Evolutionary conservation across 805 yeast species (phyloP).

Genomic region (Starmerella asiatica): DNA sequence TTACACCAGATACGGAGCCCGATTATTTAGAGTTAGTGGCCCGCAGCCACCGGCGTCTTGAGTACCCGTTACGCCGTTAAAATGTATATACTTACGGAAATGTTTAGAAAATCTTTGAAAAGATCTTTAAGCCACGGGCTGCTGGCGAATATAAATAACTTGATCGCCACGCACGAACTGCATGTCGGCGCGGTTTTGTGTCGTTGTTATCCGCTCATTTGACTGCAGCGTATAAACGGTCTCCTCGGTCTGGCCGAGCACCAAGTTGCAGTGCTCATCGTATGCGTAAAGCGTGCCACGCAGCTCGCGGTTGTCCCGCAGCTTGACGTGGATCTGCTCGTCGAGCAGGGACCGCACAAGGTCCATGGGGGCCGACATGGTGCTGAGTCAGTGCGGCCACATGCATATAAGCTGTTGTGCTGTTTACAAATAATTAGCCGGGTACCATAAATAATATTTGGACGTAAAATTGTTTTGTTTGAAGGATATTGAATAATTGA

Average conservation of each 20-base stretch:
- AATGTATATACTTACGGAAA: no score
- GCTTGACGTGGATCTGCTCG: constrained; percentile 72
- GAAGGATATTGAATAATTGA: no score
- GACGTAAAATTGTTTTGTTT: no score
- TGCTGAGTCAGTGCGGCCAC: not conserved
- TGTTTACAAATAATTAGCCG: no score
- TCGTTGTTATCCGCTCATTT: constrained; percentile 33
- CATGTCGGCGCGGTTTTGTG: constrained; percentile 59
- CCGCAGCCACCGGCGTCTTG: constrained; percentile 54
- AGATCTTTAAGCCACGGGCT: not conserved
- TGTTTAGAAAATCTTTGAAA: not conserved
- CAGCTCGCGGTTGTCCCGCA: constrained; percentile 88
- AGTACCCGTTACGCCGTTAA: constrained; percentile 40
- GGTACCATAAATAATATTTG: no score
- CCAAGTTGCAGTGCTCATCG: constrained; percentile 94
- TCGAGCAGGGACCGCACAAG: constrained; percentile 74
- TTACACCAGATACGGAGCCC: constrained; percentile 54
- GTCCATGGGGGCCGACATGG: constrained; percentile 68
- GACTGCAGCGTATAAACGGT: constrained; percentile 50
- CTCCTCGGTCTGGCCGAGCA: constrained; percentile 83
- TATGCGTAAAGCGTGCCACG: constrained; percentile 83
- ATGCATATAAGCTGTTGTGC: no score
- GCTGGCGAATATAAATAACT: constrained; percentile 52
- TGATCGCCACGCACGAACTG: constrained; percentile 96
- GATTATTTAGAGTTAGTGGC: constrained; percentile 46